Evolutionary conservation across 2,329 filamentous ascomycete species (phyloP).

Genomic region (Colletotrichum magnum): DNA sequence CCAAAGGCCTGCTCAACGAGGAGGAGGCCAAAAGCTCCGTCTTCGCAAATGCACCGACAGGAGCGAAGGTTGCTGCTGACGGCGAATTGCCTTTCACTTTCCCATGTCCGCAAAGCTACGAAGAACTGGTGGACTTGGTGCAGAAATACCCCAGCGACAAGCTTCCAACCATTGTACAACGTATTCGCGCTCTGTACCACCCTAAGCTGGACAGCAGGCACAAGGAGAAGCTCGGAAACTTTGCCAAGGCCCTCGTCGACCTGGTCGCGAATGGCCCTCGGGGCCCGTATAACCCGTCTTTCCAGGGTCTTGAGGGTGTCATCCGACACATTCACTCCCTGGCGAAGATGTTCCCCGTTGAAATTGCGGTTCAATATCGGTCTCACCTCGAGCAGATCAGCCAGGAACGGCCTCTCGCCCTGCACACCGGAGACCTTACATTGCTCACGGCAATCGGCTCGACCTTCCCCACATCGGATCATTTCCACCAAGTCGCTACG

Average conservation of each 20-base stretch:
- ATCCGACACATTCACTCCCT: constrained; percentile 94
- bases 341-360: constrained; percentile 85
- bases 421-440: constrained; percentile 79
- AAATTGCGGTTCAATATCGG: constrained; percentile 84
- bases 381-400: constrained; percentile 75
- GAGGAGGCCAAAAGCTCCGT: constrained; percentile 68
- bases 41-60: constrained; percentile 52
- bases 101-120: constrained; percentile 83
- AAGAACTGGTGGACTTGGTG: constrained; percentile 79
- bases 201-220: constrained; percentile 88
- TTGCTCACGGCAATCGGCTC: constrained; percentile 86
- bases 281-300: constrained; percentile 64
- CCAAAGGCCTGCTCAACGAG: constrained; percentile 75
- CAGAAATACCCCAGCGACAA: constrained; percentile 73
- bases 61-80: constrained; percentile 60
- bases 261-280: constrained; percentile 61
- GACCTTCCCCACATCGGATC: constrained; percentile 95
- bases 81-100: constrained; percentile 82
- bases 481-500: constrained; percentile 96
- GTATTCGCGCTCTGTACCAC: constrained; percentile 93
- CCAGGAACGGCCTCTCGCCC: constrained; percentile 63
- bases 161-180: constrained; percentile 84
- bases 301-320: constrained; percentile 81
- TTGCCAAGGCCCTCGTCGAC: constrained; percentile 76
- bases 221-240: constrained; percentile 83